Percentiles rank a stretch among this genome's conserved stretches.
phyloP scores from a whole-genome alignment of 768 basidiomycete species.

The Inosperma sp. region DNA sequence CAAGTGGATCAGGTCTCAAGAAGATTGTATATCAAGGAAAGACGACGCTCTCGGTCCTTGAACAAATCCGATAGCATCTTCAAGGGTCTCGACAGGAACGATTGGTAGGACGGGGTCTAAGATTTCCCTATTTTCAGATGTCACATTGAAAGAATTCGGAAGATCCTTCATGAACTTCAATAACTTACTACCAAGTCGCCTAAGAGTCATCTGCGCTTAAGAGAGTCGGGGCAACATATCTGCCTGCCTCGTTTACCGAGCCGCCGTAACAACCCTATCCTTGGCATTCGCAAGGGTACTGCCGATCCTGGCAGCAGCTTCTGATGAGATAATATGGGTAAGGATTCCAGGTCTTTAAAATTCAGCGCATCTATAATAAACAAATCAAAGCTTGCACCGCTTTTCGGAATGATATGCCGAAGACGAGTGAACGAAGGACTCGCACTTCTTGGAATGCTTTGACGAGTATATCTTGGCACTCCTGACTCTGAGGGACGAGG shows the following conservation, averaged over 20 bases:
- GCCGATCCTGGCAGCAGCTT: constrained; percentile 51
- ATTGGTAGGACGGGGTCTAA: constrained; percentile 82
- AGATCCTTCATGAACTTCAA: constrained; percentile 38
- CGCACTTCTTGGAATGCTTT: constrained; percentile 41
- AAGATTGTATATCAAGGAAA: not conserved
- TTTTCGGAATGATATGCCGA: not conserved
- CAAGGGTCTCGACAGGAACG: constrained; percentile 62
- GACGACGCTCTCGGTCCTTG: constrained; percentile 52
- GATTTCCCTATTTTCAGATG: constrained; percentile 51
- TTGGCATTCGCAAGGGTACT: constrained; percentile 59
- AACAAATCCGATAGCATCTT: constrained; percentile 68
- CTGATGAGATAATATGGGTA: constrained; percentile 47
- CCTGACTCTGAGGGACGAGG: constrained; percentile 43
- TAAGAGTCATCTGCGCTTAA: constrained; percentile 53
- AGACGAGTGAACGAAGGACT: constrained; percentile 13
- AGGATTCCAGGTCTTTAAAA: constrained; percentile 40
- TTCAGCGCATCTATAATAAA: constrained; percentile 52
- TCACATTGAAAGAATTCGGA: not conserved
- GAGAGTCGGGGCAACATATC: constrained; percentile 70
- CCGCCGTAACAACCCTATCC: constrained; percentile 68
- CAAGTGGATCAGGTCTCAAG: constrained; percentile 67
- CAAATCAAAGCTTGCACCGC: constrained; percentile 40
- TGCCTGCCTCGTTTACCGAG: constrained; percentile 46
- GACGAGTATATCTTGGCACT: constrained; percentile 44
- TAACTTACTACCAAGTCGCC: constrained; percentile 75